These are phyloP conservation scores for Penicillium taxi DNA, from an alignment of 495 filamentous ascomycete species.

Conservation along the genomic window DNA sequence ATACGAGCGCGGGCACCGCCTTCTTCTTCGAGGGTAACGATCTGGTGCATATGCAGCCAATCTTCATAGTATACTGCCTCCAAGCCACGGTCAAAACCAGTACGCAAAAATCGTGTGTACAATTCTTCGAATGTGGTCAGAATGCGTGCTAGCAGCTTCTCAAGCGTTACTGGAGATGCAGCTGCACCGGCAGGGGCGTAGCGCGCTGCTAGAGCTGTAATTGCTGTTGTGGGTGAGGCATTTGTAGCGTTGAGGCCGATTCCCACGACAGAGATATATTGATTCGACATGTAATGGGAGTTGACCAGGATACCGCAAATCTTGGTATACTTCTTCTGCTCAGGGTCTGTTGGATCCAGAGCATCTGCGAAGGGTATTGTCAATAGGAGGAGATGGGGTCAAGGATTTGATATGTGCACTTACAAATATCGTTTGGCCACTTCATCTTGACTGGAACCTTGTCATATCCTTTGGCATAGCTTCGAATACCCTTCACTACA, in stretches of 20 bases:
- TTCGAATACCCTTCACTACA: constrained; percentile 76
- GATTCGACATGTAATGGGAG: constrained; percentile 65
- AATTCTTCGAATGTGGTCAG: constrained; percentile 70
- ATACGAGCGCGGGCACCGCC: constrained; percentile 72
- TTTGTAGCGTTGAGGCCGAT: constrained; percentile 89
- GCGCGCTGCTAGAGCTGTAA: constrained; percentile 57
- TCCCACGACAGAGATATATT: constrained; percentile 82
- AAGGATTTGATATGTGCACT: constrained; percentile 1
- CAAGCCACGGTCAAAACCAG: constrained; percentile 63
- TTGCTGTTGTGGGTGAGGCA: constrained; percentile 73
- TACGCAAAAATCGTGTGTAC: constrained; percentile 62
- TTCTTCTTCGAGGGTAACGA: constrained; percentile 80
- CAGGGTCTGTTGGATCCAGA: constrained; percentile 55
- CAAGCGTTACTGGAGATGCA: constrained; percentile 54
- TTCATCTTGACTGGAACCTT: constrained; percentile 77
- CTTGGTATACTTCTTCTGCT: constrained; percentile 65
- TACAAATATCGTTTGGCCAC: constrained; percentile 95
- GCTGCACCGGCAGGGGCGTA: constrained; percentile 21
- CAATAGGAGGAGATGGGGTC: not conserved
- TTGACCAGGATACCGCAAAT: constrained; percentile 93
- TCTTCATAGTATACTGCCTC: constrained; percentile 73
- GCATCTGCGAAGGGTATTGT: constrained; percentile 47
- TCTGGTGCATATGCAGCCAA: constrained; percentile 88
- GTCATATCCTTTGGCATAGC: constrained; percentile 68
- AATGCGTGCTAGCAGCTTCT: constrained; percentile 78